Conservation (phyloP, 495 filamentous ascomycete genomes). For the Platismatia glauca region DNA sequence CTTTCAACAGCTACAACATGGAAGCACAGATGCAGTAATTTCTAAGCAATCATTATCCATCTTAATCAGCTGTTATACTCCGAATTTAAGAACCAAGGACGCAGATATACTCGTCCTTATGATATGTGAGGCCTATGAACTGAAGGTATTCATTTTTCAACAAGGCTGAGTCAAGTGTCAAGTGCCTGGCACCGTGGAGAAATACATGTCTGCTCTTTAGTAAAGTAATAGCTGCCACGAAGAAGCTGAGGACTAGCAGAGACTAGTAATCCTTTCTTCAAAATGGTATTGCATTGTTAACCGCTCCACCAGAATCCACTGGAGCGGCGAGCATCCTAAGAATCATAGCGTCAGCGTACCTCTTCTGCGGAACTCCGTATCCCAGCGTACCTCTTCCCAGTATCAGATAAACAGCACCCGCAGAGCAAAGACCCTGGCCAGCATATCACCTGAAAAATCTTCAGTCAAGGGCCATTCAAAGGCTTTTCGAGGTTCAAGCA, state of each 20-base stretch:
- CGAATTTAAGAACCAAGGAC: not conserved
- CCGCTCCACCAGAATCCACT: slow-evolving; percentile 44
- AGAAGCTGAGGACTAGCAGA: not conserved
- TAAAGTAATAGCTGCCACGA: not conserved
- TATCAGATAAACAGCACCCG: slow-evolving; percentile 49
- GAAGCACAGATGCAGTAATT: not conserved
- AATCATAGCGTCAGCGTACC: slow-evolving; percentile 30
- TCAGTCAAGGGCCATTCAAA: slow-evolving; percentile 5
- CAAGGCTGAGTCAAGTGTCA: no score
- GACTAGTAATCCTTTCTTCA: slow-evolving; percentile 22
- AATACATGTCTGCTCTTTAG: not conserved
- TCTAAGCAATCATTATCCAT: not conserved
- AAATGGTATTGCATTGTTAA: slow-evolving; percentile 47
- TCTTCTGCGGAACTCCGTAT: no score
- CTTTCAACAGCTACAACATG: not conserved
- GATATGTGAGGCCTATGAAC: not conserved
- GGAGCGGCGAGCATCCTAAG: slow-evolving; percentile 46
- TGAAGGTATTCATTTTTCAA: not conserved
- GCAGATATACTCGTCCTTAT: not conserved
- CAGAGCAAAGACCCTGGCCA: slow-evolving; percentile 53
- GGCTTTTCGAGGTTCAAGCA: slow-evolving; percentile 18
- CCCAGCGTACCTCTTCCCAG: slow-evolving; percentile 49
- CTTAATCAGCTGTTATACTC: not conserved
- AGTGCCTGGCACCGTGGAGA: not conserved
- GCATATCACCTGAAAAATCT: slow-evolving; percentile 39